Evolutionary conservation across 139 green algal genomes (phyloP).

Genomic region (Coccomyxa sp.): DNA sequence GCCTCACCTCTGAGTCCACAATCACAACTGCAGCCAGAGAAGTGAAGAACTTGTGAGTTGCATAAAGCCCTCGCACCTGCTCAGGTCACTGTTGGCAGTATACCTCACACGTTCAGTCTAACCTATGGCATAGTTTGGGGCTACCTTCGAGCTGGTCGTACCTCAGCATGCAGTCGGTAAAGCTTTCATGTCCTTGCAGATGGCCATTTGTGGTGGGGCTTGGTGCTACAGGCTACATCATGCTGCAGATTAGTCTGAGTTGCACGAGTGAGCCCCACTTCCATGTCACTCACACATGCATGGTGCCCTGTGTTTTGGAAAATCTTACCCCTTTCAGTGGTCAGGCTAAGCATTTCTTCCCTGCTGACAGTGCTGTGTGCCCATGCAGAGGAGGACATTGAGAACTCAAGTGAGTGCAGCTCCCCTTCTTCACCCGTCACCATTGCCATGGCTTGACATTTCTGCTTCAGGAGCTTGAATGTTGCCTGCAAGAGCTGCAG

Average conservation of each 20-base stretch:
- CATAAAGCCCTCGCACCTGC: not conserved
- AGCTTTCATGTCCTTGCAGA: slow-evolving; percentile 9
- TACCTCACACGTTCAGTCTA: not conserved
- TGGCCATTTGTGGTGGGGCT: slow-evolving; percentile 51
- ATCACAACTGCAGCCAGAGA: slow-evolving; percentile 15
- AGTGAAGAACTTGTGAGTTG: slow-evolving; percentile 35
- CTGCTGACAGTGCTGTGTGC: not conserved
- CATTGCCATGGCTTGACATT: not conserved
- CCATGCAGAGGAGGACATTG: slow-evolving; percentile 37
- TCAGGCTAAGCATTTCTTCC: not conserved
- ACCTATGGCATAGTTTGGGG: too few relatives aligned
- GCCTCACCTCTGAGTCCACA: slow-evolving; percentile 17
- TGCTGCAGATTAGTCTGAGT: slow-evolving; percentile 28
- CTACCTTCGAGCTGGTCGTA: not conserved
- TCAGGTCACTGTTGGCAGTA: not conserved
- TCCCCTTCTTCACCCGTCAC: not conserved
- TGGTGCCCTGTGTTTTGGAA: not conserved
- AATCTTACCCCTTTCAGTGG: not conserved
- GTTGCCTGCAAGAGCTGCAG: too few relatives aligned
- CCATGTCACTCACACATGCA: not conserved
- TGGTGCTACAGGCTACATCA: slow-evolving; percentile 22
- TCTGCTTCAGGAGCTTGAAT: too few relatives aligned
- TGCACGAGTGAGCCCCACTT: slow-evolving; percentile 24
- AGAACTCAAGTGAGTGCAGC: slow-evolving; percentile 16
- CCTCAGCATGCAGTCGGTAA: not conserved